Evolutionary conservation across 2,329 filamentous ascomycete species (phyloP), one percentile per base, ranked within the genome.

Genomic region (Bisporella sp.): DNA sequence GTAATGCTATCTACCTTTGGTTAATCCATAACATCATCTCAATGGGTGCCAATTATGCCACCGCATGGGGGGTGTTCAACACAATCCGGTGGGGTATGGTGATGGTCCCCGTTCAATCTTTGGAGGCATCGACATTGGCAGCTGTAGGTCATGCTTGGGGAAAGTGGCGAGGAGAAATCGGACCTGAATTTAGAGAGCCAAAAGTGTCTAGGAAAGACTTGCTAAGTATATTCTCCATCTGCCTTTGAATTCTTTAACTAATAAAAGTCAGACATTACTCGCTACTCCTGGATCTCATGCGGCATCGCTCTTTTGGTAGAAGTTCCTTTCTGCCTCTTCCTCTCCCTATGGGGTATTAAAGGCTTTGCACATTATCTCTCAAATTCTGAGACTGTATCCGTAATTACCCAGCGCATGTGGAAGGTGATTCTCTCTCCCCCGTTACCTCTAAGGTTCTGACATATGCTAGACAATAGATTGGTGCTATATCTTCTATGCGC

Each of bases 121-220:
- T 88, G 0, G 83, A 89, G 63, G 78, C 79, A 2, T 84, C 84
- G 0, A 73, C 81, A 0, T 67, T 85, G 0, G 72, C 81, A 0
- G 88, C 87, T 59, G 72, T 86, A 12, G 82, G 84, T 0, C 84
- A 89, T 56, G 67, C 66, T 1, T 89, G 84, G 84, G 83, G 83
- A 1, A 54, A 64, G 13, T 77, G 73, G 67, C 68, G 73, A 47
- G 59, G 59, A 5, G 47, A 48, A 4, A 55, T 70, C n/a, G 68
- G 68, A 3, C 43, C 58, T 13, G 49, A 62, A 3, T 35, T 55
- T 12, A 57, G 55, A 45, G 62, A 51, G 43, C 60, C 67, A 4
- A 67, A 59, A 44, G 66, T 67, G 4, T 61, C 57, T 1, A 62
- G 50, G 48, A 49, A 51, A 12, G 66, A 73, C 47, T 47, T 72